Evolutionary conservation across 139 green algal genomes (phyloP).

Genomic region (Tetraselmis chui): DNA sequence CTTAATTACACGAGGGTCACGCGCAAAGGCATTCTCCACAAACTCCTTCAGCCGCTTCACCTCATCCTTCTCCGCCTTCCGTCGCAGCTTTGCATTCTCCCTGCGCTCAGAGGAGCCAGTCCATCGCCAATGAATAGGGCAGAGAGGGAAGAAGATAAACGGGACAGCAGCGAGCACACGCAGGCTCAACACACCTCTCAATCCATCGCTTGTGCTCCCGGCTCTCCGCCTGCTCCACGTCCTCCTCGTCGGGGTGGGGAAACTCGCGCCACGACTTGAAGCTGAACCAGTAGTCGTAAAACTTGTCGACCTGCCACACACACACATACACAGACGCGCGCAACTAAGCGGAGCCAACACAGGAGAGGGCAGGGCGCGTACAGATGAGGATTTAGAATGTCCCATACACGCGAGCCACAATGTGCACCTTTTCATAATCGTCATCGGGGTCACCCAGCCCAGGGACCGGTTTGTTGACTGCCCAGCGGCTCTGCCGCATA

Average conservation of each 20-base stretch:
- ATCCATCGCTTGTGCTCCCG: slow-evolving; percentile 85
- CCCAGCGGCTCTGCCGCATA: slow-evolving; percentile 82
- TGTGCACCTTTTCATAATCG: neutral
- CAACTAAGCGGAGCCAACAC: slow-evolving; percentile 24
- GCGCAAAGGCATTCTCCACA: slow-evolving; percentile 75
- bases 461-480: slow-evolving; percentile 52
- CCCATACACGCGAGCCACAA: too few species aligned
- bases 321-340: slow-evolving; percentile 5
- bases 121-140: neutral
- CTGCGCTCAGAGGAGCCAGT: slow-evolving; percentile 6
- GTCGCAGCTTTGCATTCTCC: slow-evolving; percentile 85
- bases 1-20: slow-evolving; percentile 67
- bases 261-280: slow-evolving; percentile 95
- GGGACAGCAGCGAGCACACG: neutral
- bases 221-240: slow-evolving; percentile 77
- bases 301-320: slow-evolving; percentile 64
- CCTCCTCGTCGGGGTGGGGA: slow-evolving; percentile 91
- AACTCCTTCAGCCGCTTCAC: slow-evolving; percentile 71
- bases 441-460: slow-evolving; percentile 58
- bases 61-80: slow-evolving; percentile 95
- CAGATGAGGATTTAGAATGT: neutral
- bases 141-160: neutral
- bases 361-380: neutral
- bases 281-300: slow-evolving; percentile 94
- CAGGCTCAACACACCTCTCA: slow-evolving; percentile 50